Percentiles rank a stretch among this genome's conserved stretches.
These are phyloP conservation scores for Kwoniella shandongensis DNA, from an alignment of 768 basidiomycete species.

Conservation along the genomic window DNA sequence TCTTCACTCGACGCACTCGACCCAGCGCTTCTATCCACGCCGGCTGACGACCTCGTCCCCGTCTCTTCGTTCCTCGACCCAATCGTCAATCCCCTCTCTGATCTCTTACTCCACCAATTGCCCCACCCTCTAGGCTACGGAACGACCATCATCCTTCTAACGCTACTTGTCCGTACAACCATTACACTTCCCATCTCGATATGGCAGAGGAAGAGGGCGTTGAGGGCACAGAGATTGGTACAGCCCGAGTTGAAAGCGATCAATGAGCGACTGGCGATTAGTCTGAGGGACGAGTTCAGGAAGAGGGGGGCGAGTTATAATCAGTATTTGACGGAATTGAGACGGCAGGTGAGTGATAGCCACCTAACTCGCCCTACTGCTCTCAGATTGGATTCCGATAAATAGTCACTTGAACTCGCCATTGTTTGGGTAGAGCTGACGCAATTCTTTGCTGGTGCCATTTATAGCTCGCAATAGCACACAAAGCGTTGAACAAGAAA, in stretches of 20 bases:
- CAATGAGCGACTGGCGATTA: conserved; percentile 40
- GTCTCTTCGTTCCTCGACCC: conserved; percentile 14
- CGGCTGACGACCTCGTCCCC: conserved; percentile 9
- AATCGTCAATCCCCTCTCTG: conserved; percentile 28
- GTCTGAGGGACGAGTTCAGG: conserved; percentile 45
- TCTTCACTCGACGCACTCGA: not conserved
- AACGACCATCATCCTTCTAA: conserved; percentile 50
- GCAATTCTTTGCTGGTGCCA: not conserved
- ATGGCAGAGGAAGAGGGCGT: conserved; percentile 49
- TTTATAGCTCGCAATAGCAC: conserved; percentile 37
- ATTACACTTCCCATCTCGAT: conserved; percentile 52
- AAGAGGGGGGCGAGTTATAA: conserved; percentile 45
- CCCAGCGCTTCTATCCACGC: not conserved
- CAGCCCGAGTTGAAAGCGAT: conserved; percentile 43
- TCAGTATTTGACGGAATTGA: conserved; percentile 48
- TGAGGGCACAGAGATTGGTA: conserved; percentile 43
- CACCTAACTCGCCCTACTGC: too few relatives aligned
- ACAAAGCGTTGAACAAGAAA: conserved; percentile 34
- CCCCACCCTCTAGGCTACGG: conserved; percentile 40
- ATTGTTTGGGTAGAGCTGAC: too few relatives aligned
- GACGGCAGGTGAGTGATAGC: conserved; percentile 38
- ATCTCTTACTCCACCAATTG: conserved; percentile 37
- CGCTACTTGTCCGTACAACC: conserved; percentile 43
- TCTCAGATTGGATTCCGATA: too few relatives aligned
- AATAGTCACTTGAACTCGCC: too few relatives aligned